Evolutionary conservation across 441 rosid genomes (phyloP).

Genomic region (Syzygium syzygioides): DNA sequence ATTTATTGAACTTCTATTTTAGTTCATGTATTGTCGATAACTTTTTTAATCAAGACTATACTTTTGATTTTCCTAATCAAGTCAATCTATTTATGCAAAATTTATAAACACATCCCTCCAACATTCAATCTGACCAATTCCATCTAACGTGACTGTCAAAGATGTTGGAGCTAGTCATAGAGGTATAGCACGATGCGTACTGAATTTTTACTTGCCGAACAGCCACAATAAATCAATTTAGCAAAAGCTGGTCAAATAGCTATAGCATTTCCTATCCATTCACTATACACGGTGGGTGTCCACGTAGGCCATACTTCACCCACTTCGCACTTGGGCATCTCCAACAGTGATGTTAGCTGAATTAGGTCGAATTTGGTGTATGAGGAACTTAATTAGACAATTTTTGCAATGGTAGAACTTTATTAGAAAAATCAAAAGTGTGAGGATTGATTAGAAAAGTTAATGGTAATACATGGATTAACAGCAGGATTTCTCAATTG

Average conservation of each 20-base stretch:
- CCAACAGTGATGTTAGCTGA: no score
- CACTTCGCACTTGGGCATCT: neutral
- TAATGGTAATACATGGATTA: accelerated
- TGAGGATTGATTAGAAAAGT: neutral
- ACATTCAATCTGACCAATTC: no score
- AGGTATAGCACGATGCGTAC: no score
- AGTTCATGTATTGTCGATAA: neutral
- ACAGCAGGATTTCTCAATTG: neutral
- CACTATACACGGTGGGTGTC: neutral
- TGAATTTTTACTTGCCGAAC: no score
- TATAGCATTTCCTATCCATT: neutral
- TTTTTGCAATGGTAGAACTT: accelerated
- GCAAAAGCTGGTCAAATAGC: neutral
- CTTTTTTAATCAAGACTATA: neutral
- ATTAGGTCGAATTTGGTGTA: neutral
- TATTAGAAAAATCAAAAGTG: neutral
- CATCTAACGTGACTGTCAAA: neutral
- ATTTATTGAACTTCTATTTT: neutral
- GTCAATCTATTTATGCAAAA: neutral
- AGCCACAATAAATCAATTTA: neutral
- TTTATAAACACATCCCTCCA: neutral
- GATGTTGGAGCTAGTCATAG: neutral
- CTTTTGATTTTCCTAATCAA: neutral
- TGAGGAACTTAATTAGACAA: neutral
- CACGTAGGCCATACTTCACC: neutral